Conservation (phyloP, 2,329 filamentous ascomycete genomes). For the Penicillium glabrum region DNA sequence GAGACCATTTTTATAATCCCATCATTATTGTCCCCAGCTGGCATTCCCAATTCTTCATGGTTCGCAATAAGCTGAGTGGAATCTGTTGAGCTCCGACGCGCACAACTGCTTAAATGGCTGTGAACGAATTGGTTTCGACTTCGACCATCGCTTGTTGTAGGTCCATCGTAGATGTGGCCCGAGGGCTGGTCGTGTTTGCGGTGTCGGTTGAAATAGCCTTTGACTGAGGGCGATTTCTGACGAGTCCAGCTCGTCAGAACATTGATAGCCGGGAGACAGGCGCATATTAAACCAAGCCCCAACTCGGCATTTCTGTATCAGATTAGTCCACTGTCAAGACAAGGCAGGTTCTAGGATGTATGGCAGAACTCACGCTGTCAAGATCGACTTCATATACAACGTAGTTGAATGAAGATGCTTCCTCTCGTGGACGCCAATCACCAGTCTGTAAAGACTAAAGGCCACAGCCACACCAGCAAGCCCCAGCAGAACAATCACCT, state of each 20-base stretch:
- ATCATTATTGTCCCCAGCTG: constrained; percentile 4
- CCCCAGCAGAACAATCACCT: constrained; percentile 11
- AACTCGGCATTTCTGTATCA: constrained; percentile 9
- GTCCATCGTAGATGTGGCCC: constrained; percentile 2
- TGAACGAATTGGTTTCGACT: constrained; percentile 1
- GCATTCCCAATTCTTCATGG: constrained; percentile 1
- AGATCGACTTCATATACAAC: constrained; percentile 7
- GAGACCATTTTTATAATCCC: constrained; percentile 13
- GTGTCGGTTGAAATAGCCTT: not conserved
- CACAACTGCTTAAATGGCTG: constrained; percentile 9
- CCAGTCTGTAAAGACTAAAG: constrained; percentile 18
- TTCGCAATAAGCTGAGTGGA: constrained; percentile 6
- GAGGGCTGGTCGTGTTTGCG: not conserved
- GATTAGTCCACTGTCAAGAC: not conserved
- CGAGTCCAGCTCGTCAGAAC: constrained; percentile 2
- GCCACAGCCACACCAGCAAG: constrained; percentile 15
- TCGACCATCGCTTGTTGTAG: not conserved
- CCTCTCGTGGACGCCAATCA: constrained; percentile 8
- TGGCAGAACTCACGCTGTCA: constrained; percentile 6
- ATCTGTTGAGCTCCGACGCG: constrained; percentile 10
- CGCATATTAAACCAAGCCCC: constrained; percentile 8
- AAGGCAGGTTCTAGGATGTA: not conserved
- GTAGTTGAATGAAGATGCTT: not conserved
- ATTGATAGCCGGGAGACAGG: constrained; percentile 9
- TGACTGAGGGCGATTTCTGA: not conserved